Base-by-base conservation (phyloP, 768 basidiomycete species). In the Atractiella rhizophila region DNA sequence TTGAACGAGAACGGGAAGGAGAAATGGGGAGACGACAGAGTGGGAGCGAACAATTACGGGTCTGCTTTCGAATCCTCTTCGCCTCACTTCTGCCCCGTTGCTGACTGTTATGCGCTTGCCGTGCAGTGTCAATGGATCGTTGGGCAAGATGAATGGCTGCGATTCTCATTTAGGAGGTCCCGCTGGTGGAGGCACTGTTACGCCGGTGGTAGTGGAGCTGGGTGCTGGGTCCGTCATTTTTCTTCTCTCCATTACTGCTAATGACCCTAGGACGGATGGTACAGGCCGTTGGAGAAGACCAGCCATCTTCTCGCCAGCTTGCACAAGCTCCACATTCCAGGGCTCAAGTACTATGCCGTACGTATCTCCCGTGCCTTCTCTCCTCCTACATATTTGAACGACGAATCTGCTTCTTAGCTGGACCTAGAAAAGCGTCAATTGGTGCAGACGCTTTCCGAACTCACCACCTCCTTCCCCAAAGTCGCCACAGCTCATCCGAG, bases 381-480 rank as follows among this genome's bases (percentile, higher is more conserved):
- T 18, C 40, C 41, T 13, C 65, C 71, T 6, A 54, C 64, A 16
- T 54, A 53, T 16, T 24, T 25, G 15, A 12, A 35, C 5, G 15
- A 23, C 50, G 4, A 55, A 54, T 12, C 13, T 6, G n/a, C 28
- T 25, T 7, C 52, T 76, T 70, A 88, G 16, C 76, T 98, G 39
- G 91, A 96, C 55, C 71, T 96, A 24, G 83, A 91, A 57, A 66
- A 74, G 49, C 70, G 68, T 35, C 85, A 91, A 54, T 71, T 96
- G 20, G 67, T 71, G 43, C 73, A 82, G 26, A 77, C 81, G 7
- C 68, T 96, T 20, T 60, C 61, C 16, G 64, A 71, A 51, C 71
- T 98, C 23, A 52, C 51, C 7, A 46, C 39, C 18, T 41, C 44
- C 0, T 38, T 39, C 15, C 4, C 9, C 25, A 19, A 13, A 6